Evolutionary conservation across 768 basidiomycete genomes (phyloP).

Genomic region (Arthromyces matolae): DNA sequence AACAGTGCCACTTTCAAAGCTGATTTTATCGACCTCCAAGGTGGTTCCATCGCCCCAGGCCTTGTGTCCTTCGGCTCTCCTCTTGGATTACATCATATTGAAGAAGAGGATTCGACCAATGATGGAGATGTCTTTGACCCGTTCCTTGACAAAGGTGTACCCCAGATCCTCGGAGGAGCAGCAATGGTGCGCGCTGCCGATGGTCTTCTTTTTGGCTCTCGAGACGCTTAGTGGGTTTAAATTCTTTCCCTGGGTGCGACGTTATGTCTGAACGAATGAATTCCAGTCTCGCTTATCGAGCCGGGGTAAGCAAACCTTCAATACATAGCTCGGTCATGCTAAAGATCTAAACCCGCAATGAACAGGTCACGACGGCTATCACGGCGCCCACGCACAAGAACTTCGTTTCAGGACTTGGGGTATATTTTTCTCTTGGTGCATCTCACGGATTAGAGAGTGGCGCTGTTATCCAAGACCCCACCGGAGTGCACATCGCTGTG

Average conservation of each 20-base stretch:
- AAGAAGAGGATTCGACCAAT: slow-evolving; percentile 60
- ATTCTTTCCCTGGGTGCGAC: not conserved
- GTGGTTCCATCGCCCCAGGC: slow-evolving; percentile 64
- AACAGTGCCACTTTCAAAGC: slow-evolving; percentile 21
- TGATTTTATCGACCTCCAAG: slow-evolving; percentile 58
- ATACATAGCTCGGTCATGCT: no score
- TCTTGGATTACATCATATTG: slow-evolving; percentile 69
- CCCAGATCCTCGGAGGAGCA: slow-evolving; percentile 47
- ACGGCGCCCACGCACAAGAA: slow-evolving; percentile 52
- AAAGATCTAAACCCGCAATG: no score
- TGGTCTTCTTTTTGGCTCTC: slow-evolving; percentile 65
- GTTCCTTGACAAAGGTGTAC: slow-evolving; percentile 35
- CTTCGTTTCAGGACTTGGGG: slow-evolving; percentile 62
- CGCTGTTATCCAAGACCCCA: slow-evolving; percentile 60
- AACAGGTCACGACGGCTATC: slow-evolving; percentile 55
- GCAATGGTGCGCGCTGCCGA: slow-evolving; percentile 65
- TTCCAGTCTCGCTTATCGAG: slow-evolving; percentile 59
- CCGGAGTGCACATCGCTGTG: slow-evolving; percentile 66
- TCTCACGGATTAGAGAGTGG: slow-evolving; percentile 55
- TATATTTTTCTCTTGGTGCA: slow-evolving; percentile 59
- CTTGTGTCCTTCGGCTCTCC: slow-evolving; percentile 69
- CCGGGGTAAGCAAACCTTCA: slow-evolving; percentile 60
- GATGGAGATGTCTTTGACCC: slow-evolving; percentile 66
- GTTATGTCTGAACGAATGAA: not conserved
- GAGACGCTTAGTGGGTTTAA: slow-evolving; percentile 63